A percentile compares a stretch with the other conserved stretches of the same genome.
Evolutionary conservation across 352 stramenopile species (phyloP).

Genomic region (Discostella stelligera): DNA sequence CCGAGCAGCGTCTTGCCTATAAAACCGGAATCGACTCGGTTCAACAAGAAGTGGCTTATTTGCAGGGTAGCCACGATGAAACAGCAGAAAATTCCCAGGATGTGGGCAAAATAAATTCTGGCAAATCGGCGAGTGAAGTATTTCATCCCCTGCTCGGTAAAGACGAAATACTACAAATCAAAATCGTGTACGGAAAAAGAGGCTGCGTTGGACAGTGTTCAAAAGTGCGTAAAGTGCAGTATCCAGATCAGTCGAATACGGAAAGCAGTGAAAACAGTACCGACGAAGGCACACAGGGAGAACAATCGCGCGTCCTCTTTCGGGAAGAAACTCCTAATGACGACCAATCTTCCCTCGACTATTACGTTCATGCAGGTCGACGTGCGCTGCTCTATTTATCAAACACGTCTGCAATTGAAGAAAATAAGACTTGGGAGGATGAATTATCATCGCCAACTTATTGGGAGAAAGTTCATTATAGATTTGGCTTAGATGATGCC

Average conservation of each 20-base stretch:
- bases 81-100: background rate
- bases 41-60: background rate
- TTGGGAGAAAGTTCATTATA: constrained; percentile 57
- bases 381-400: no score
- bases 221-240: constrained; percentile 40
- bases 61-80: background rate
- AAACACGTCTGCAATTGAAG: background rate
- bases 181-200: constrained; percentile 55
- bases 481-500: constrained; percentile 51
- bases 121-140: background rate
- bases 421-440: constrained; percentile 5
- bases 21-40: background rate
- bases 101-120: no score
- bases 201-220: constrained; percentile 45
- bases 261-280: background rate
- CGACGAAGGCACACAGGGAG: background rate
- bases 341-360: background rate
- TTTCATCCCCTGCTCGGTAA: constrained; percentile 37
- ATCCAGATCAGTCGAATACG: constrained; percentile 11
- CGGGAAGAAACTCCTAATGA: background rate
- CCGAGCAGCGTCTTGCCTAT: background rate
- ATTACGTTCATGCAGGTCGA: background rate
- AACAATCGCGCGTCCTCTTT: background rate
- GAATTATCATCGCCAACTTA: constrained; percentile 35
- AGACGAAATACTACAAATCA: constrained; percentile 64